phyloP scores from a whole-genome alignment of 768 basidiomycete genomes.

The Lepiota venenata region DNA sequence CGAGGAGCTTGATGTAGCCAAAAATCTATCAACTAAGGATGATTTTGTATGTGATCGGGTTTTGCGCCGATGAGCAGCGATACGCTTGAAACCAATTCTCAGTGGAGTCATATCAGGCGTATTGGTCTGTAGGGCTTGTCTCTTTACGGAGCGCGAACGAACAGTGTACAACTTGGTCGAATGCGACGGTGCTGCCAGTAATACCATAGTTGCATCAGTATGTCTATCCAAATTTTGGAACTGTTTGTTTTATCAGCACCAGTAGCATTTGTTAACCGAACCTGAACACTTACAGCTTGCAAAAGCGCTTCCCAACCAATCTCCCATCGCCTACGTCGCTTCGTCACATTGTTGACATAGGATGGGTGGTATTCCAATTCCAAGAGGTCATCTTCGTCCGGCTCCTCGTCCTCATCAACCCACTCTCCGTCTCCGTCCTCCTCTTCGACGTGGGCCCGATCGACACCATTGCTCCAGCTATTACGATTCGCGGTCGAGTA shows the following conservation, averaged over 20 bases:
- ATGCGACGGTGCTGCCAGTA: conserved; percentile 75
- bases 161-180: conserved; percentile 60
- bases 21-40: conserved; percentile 46
- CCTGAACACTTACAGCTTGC: conserved; percentile 53
- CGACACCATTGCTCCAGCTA: conserved; percentile 28
- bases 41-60: conserved; percentile 36
- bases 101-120: conserved; percentile 51
- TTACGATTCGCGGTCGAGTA: conserved; percentile 2
- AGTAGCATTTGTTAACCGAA: conserved; percentile 3
- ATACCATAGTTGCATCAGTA: conserved; percentile 74
- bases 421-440: conserved; percentile 56
- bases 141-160: conserved; percentile 66
- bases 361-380: conserved; percentile 76
- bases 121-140: conserved; percentile 42
- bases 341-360: conserved; percentile 63
- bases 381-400: conserved; percentile 66
- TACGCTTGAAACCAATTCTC: conserved; percentile 53
- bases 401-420: conserved; percentile 71
- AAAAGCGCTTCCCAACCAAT: conserved; percentile 70
- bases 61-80: conserved; percentile 53
- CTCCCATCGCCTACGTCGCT: conserved; percentile 70
- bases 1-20: conserved; percentile 38
- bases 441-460: conserved; percentile 15
- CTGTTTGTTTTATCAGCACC: conserved; percentile 30
- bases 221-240: conserved; percentile 78